A percentile compares a stretch with the other conserved stretches of the same genome.
These are phyloP conservation scores for Xerocomellus chrysenteron DNA, from an alignment of 768 basidiomycete genomes.

Conservation along the genomic window DNA sequence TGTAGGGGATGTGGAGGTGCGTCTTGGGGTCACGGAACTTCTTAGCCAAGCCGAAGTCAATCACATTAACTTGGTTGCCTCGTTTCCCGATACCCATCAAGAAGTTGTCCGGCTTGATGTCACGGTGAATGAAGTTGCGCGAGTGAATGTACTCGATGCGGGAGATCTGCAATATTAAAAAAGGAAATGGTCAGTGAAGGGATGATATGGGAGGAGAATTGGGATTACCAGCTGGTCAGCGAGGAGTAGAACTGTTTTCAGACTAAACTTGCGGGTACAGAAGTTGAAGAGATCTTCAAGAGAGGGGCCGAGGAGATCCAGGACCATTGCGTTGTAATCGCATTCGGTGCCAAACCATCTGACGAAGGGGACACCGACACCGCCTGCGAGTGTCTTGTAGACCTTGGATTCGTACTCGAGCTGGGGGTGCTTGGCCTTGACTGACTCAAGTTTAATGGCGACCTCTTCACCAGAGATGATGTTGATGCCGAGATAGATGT, in stretches of 20 bases:
- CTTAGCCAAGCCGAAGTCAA: constrained; percentile 98
- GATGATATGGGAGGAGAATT: constrained; percentile 23
- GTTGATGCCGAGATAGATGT: constrained; percentile 99
- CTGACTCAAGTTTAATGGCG: constrained; percentile 99
- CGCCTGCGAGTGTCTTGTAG: constrained; percentile 97
- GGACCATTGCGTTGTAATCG: constrained; percentile 99
- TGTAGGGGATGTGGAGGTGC: constrained; percentile 98
- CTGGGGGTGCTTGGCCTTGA: constrained; percentile 99
- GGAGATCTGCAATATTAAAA: constrained; percentile 66
- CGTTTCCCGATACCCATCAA: constrained; percentile 99
- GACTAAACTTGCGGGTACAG: constrained; percentile 94
- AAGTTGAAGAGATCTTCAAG: constrained; percentile 93
- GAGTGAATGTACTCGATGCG: constrained; percentile 99
- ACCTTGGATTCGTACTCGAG: constrained; percentile 97
- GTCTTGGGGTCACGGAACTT: constrained; percentile 99
- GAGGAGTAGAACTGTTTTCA: constrained; percentile 95
- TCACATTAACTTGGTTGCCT: constrained; percentile 99
- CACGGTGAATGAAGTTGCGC: constrained; percentile 95
- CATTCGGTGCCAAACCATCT: constrained; percentile 95
- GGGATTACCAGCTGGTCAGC: constrained; percentile 85
- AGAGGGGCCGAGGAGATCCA: constrained; percentile 92
- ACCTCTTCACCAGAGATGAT: constrained; percentile 99
- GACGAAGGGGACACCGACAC: constrained; percentile 98
- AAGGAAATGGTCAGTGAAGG: constrained; percentile 35
- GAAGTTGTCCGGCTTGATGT: constrained; percentile 99